These are phyloP conservation scores for Teunomyces cretensis DNA, from an alignment of 805 yeast species.

Conservation along the genomic window DNA sequence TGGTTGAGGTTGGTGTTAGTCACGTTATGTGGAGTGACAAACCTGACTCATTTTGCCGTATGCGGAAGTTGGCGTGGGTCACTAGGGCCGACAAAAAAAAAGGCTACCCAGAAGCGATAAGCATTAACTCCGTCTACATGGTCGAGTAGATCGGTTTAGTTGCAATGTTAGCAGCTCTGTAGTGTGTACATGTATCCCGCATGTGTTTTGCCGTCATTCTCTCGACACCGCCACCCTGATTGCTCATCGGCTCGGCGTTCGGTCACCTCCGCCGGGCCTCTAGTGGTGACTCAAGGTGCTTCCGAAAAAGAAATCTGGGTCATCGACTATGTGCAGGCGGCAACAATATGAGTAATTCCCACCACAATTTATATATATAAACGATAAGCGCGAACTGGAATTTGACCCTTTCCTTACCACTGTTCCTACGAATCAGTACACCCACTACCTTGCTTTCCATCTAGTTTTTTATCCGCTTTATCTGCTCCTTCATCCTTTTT, in stretches of 20 bases:
- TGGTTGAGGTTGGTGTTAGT: not conserved
- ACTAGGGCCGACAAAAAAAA: no score
- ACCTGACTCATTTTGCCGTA: conserved; percentile 4
- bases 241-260: no score
- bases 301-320: not conserved
- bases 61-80: not conserved
- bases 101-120: not conserved
- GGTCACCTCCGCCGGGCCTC: not conserved
- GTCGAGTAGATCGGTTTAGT: no score
- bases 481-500: not conserved
- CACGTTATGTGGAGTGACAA: conserved; percentile 1
- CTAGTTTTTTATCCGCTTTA: not conserved
- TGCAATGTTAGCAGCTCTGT: no score
- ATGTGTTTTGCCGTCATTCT: no score
- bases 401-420: not conserved
- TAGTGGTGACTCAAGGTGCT: not conserved
- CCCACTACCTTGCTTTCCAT: not conserved
- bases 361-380: conserved; percentile 2
- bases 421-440: not conserved
- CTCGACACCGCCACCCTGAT: no score
- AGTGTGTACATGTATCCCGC: no score
- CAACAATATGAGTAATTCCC: conserved; percentile 1
- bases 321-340: conserved; percentile 1
- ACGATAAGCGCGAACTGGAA: not conserved
- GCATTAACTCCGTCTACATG: no score